These are phyloP conservation scores for Entoloma clypeatum DNA, from an alignment of 1,284 basidiomycete genomes.

Conservation along the genomic window DNA sequence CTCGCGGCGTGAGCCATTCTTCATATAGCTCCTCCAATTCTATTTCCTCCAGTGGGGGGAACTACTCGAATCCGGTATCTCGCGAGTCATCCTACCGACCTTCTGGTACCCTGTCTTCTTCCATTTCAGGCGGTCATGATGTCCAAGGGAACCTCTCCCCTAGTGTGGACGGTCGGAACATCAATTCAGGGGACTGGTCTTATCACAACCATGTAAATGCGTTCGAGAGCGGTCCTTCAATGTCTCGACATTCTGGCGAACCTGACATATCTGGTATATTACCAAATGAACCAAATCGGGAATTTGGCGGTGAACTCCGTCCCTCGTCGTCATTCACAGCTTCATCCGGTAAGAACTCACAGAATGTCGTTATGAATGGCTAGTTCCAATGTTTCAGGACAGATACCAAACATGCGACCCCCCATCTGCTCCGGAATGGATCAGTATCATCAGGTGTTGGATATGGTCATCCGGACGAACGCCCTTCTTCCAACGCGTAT, in stretches of 20 bases:
- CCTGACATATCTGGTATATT: slow-evolving; percentile 13
- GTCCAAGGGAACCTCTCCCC: slow-evolving; percentile 7
- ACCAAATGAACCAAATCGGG: slow-evolving; percentile 7
- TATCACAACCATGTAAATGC: slow-evolving; percentile 19
- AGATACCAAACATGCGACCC: slow-evolving; percentile 14
- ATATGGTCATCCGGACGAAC: slow-evolving; percentile 9
- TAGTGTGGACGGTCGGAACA: slow-evolving; percentile 15
- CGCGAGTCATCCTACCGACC: slow-evolving; percentile 22
- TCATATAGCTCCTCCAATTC: slow-evolving; percentile 22
- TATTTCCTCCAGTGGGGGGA: slow-evolving; percentile 20
- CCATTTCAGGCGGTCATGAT: slow-evolving; percentile 14
- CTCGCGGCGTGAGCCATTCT: slow-evolving; percentile 11
- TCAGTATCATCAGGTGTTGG: slow-evolving; percentile 14
- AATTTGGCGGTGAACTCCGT: slow-evolving; percentile 8
- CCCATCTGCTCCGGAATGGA: slow-evolving; percentile 13
- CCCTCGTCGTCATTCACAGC: slow-evolving; percentile 7
- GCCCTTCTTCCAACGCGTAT: slow-evolving; percentile 4
- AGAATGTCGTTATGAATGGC: background rate
- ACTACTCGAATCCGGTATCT: slow-evolving; percentile 16
- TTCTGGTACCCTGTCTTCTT: slow-evolving; percentile 19
- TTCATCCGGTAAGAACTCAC: slow-evolving; percentile 4
- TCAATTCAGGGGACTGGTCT: slow-evolving; percentile 17
- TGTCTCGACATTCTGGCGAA: slow-evolving; percentile 16
- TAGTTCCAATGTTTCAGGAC: slow-evolving; percentile 4
- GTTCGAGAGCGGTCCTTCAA: slow-evolving; percentile 16